Conservation (phyloP, 1,284 basidiomycete genomes). For the Phylloboletellus chloephorus region DNA sequence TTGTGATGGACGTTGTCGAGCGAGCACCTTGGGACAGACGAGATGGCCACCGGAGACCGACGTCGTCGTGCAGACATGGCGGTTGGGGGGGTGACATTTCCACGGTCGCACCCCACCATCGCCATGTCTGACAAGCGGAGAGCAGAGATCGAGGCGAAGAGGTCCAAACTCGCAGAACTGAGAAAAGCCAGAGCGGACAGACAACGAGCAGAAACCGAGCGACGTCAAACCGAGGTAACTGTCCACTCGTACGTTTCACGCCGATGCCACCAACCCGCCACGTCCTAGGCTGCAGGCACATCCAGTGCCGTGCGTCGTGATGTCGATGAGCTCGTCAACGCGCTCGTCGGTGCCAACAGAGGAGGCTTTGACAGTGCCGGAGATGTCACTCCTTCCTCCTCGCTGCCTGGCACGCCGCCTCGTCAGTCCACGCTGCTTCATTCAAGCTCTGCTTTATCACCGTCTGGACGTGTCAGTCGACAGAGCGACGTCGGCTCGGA, state of each 20-base stretch:
- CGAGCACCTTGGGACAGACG: slow-evolving; percentile 33
- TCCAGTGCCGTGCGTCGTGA: slow-evolving; percentile 45
- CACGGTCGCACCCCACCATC: slow-evolving; percentile 15
- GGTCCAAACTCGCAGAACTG: slow-evolving; percentile 81
- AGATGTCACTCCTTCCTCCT: slow-evolving; percentile 59
- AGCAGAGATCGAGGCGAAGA: slow-evolving; percentile 89
- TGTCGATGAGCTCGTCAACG: slow-evolving; percentile 64
- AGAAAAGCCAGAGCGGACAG: slow-evolving; percentile 68
- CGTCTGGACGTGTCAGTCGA: slow-evolving; percentile 58
- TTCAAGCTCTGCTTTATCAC: slow-evolving; percentile 39
- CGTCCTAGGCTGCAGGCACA: slow-evolving; percentile 28
- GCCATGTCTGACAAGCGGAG: slow-evolving; percentile 51
- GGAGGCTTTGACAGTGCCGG: slow-evolving; percentile 42
- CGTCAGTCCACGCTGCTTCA: slow-evolving; percentile 41
- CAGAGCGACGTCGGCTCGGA: slow-evolving; percentile 61
- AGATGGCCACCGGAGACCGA: slow-evolving; percentile 20
- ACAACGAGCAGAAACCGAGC: slow-evolving; percentile 54
- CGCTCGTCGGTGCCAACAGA: slow-evolving; percentile 41
- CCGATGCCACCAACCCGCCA: neutral
- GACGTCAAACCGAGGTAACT: slow-evolving; percentile 44
- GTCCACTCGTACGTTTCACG: neutral
- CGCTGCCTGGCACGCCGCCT: slow-evolving; percentile 67
- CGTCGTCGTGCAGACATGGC: slow-evolving; percentile 13
- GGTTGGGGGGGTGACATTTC: slow-evolving; percentile 11
- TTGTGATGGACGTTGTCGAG: slow-evolving; percentile 36